A percentile compares a stretch with the other conserved stretches of the same genome.
These are phyloP conservation scores for Morella rubra DNA, from an alignment of 306 rosid species.

Conservation along the genomic window DNA sequence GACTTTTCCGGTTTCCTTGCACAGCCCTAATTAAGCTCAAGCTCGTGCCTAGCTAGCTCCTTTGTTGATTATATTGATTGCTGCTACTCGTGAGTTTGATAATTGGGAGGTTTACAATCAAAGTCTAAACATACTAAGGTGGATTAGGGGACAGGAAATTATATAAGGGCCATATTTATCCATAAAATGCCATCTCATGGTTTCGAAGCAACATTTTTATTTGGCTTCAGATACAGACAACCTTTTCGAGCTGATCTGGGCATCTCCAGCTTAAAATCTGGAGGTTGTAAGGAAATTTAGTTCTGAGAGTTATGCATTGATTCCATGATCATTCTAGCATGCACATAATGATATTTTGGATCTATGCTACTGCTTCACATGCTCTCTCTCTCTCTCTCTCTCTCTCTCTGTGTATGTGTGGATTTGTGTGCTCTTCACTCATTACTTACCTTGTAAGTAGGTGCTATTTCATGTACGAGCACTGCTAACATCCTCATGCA, in stretches of 20 bases:
- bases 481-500: not conserved
- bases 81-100: not conserved
- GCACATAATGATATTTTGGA: not conserved
- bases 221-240: not conserved
- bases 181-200: not conserved
- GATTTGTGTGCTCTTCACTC: too few species aligned
- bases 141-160: slow-evolving; percentile 2
- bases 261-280: not conserved
- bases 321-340: not conserved
- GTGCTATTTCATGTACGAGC: slow-evolving; percentile 14
- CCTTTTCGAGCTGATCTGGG: not conserved
- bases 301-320: not conserved
- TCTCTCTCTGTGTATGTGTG: too few species aligned
- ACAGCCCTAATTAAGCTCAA: too few species aligned
- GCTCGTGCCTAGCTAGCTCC: too few species aligned
- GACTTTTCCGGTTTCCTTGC: too few species aligned
- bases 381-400: too few species aligned
- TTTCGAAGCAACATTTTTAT: not conserved
- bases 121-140: not conserved
- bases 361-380: not conserved
- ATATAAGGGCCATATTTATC: not conserved
- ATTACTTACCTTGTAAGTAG: slow-evolving; percentile 3
- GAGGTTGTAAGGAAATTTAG: not conserved
- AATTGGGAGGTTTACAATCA: not conserved
- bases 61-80: not conserved